Evolutionary conservation across 441 rosid species (phyloP).

Genomic region (Jatropha multifida): DNA sequence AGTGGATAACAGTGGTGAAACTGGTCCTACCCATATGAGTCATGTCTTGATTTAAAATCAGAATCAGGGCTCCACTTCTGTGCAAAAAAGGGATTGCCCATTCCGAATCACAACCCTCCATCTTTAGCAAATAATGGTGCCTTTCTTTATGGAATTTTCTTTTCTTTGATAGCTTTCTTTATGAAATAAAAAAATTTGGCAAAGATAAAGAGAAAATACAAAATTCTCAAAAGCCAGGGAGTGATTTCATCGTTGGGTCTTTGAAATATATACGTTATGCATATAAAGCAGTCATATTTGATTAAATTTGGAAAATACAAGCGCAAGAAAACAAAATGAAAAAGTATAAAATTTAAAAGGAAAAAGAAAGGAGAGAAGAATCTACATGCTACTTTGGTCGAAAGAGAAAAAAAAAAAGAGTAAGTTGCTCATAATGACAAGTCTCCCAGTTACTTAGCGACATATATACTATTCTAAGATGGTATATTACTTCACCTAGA

Average conservation of each 20-base stretch:
- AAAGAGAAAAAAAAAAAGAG: constrained; percentile 1
- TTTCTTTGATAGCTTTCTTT: constrained; percentile 21
- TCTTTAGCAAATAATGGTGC: constrained; percentile 22
- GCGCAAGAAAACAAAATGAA: constrained; percentile 26
- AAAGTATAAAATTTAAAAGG: constrained; percentile 5
- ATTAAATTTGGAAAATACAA: constrained; percentile 32
- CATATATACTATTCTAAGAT: constrained; percentile 27
- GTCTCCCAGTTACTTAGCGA: constrained; percentile 24
- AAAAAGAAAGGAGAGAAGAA: constrained; percentile 13
- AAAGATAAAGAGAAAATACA: constrained; percentile 32
- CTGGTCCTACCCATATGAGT: constrained; percentile 30
- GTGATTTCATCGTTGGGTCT: constrained; percentile 45
- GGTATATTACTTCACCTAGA: constrained; percentile 24
- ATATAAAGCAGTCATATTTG: constrained; percentile 48
- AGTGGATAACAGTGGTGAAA: constrained; percentile 29
- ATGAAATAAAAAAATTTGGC: constrained; percentile 24
- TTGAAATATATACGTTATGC: constrained; percentile 38
- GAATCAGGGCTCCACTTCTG: constrained; percentile 49
- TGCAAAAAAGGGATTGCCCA: constrained; percentile 35
- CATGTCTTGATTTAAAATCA: constrained; percentile 33
- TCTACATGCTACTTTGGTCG: constrained; percentile 34
- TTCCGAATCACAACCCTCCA: constrained; percentile 30
- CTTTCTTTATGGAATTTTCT: constrained; percentile 11
- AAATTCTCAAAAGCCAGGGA: constrained; percentile 42
- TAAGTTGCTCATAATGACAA: constrained; percentile 26